Evolutionary conservation across 1,139 yeast species (phyloP).

Genomic region (Sugiyamaella japonica): DNA sequence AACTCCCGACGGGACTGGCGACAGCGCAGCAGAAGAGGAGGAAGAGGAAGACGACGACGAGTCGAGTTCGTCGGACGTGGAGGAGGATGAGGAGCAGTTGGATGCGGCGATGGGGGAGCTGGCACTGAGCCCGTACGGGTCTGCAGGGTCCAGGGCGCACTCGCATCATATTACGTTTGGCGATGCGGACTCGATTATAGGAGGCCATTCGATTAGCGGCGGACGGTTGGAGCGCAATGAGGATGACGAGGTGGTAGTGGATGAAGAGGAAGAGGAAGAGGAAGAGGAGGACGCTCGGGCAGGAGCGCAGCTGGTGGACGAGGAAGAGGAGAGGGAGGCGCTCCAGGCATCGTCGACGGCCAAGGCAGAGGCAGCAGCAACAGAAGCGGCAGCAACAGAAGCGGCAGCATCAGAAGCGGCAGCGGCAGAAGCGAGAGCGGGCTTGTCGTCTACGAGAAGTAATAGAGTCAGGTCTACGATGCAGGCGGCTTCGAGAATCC

Average conservation of each 20-base stretch:
- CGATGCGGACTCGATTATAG: slow-evolving; percentile 38
- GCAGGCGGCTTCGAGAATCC: not conserved
- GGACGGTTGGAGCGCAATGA: not conserved
- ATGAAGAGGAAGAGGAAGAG: slow-evolving; percentile 16
- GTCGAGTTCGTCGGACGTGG: slow-evolving; percentile 19
- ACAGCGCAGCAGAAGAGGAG: not conserved
- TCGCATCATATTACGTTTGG: slow-evolving; percentile 20
- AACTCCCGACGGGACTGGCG: slow-evolving; percentile 5
- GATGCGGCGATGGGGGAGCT: slow-evolving; percentile 3
- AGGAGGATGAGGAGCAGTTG: slow-evolving; percentile 14
- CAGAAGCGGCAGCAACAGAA: too few relatives aligned
- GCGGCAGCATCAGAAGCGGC: too few relatives aligned
- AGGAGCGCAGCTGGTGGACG: slow-evolving; percentile 4
- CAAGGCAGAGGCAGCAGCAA: too few relatives aligned
- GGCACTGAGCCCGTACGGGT: slow-evolving; percentile 5
- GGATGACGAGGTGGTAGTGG: slow-evolving; percentile 1
- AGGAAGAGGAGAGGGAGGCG: slow-evolving; percentile 1
- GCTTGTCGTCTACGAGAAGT: not conserved
- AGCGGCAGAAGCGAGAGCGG: not conserved
- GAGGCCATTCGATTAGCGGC: slow-evolving; percentile 28
- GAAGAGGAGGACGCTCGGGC: not conserved
- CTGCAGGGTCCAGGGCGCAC: not conserved
- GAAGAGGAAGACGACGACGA: slow-evolving; percentile 18
- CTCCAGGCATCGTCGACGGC: not conserved
- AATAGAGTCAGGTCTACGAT: not conserved